A percentile compares a stretch with the other conserved stretches of the same genome.
Evolutionary conservation across 2,329 filamentous ascomycete genomes (phyloP).

Genomic region (Colletotrichum lupini): DNA sequence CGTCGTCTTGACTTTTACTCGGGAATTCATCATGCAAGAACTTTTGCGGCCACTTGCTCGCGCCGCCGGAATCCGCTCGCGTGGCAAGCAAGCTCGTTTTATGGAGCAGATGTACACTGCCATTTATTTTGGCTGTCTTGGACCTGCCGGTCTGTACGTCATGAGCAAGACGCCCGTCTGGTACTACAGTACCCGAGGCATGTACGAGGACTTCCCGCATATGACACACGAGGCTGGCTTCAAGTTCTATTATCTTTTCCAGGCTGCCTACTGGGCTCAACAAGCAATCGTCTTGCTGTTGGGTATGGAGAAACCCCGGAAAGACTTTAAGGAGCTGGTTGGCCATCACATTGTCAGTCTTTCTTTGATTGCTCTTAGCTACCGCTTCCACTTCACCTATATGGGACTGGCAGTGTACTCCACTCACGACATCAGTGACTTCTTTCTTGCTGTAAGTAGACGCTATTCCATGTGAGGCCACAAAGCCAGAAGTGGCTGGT

Average conservation of each 20-base stretch:
- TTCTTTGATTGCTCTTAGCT: conserved; percentile 84
- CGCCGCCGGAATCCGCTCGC: conserved; percentile 74
- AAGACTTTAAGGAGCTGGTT: conserved; percentile 95
- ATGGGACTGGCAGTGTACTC: conserved; percentile 94
- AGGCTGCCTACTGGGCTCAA: conserved; percentile 96
- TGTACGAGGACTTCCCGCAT: conserved; percentile 92
- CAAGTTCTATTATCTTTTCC: conserved; percentile 96
- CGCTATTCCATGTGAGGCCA: background rate
- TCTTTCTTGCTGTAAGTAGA: conserved; percentile 87
- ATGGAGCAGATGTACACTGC: conserved; percentile 98
- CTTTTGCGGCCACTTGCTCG: conserved; percentile 81
- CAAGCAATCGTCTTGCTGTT: conserved; percentile 89
- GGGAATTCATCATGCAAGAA: conserved; percentile 96
- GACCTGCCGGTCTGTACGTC: conserved; percentile 87
- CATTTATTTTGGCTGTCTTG: conserved; percentile 86
- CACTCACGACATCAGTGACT: conserved; percentile 93
- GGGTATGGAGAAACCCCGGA: conserved; percentile 90
- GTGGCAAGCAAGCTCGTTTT: conserved; percentile 87
- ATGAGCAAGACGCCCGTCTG: conserved; percentile 93
- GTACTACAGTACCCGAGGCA: conserved; percentile 93
- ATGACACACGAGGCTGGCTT: conserved; percentile 81
- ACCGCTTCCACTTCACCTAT: conserved; percentile 96
- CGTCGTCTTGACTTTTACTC: conserved; percentile 89
- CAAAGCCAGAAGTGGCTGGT: background rate
- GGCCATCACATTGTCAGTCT: conserved; percentile 92